Evolutionary conservation across 2,329 filamentous ascomycete genomes (phyloP), one percentile per base, ranked within the genome.

Genomic region (Colletotrichum somersetense): DNA sequence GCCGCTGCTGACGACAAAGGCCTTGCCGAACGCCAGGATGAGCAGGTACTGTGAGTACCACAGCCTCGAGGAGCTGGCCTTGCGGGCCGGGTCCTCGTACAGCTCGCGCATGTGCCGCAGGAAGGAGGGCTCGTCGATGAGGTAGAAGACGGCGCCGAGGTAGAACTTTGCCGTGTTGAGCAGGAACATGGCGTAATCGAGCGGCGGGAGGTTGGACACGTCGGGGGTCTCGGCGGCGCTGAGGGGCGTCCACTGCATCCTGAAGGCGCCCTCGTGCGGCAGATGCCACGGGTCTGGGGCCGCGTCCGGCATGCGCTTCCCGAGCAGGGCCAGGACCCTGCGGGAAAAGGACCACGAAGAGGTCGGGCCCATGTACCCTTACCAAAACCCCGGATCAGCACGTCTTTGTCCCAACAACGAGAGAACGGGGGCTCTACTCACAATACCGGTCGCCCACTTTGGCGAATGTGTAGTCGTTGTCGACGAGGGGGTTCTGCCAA

Each of bases 331-430:
- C 10, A 81, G 66, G 2, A 81, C 80, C 5, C 80, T 76, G 33
- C 79, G 78, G 61, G 79, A 80, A 57, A 81, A 81, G 5, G 80
- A 80, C 80, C 80, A 81, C 30, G 79, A 80, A 3, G 79, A 81
- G 1, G 79, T 79, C 2, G 80, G 79, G 0, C 79, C 80, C 77
- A 80, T 80, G 65, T 80, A 80, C 79, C 79, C 79, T 80, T 26
- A 35, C 2, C 10, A 20, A 48, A 14, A 26, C 2, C 4, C 8
- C n/a, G 5, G 18, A 1, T 33, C n/a, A 33, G 30, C 35, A 14
- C n/a, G 11, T n/a, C 35, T 20, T 52, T 46, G 20, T 46, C 44
- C 44, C 35, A n/a, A 12, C 42, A 14, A 3, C 1, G 16, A n/a
- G 8, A n/a, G n/a, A 7, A 26, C 26, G 26, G 26, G 20, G 52